phyloP scores from a whole-genome alignment of 345 rosid species.

The Trapa bicornis region DNA sequence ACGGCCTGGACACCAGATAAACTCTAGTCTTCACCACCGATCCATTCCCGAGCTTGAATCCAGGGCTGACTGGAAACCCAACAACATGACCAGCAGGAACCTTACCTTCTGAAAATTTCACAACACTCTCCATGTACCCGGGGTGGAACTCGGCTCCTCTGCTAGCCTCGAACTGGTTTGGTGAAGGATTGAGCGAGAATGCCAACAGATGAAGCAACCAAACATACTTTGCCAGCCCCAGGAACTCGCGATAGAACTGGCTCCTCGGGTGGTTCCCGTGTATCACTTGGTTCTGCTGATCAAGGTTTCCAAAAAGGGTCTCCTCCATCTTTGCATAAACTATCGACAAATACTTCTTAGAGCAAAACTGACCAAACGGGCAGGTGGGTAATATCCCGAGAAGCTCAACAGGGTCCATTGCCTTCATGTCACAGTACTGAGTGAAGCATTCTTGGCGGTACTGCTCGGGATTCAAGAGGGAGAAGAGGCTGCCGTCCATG shows the following conservation, averaged over 20 bases:
- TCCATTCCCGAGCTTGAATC: conserved; percentile 70
- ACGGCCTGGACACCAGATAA: conserved; percentile 41
- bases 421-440: conserved; percentile 82
- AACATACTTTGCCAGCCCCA: conserved; percentile 64
- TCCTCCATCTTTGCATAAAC: conserved; percentile 91
- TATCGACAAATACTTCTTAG: conserved; percentile 67
- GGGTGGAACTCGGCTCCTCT: not conserved
- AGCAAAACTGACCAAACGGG: conserved; percentile 79
- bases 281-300: conserved; percentile 50
- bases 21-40: conserved; percentile 66
- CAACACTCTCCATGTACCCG: not conserved
- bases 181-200: conserved; percentile 16
- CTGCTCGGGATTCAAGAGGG: conserved; percentile 74
- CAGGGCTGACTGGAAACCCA: conserved; percentile 83
- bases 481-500: conserved; percentile 89
- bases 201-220: conserved; percentile 94
- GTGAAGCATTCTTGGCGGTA: conserved; percentile 78
- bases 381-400: conserved; percentile 84
- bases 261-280: conserved; percentile 73
- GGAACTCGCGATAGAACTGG: conserved; percentile 71
- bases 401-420: conserved; percentile 91
- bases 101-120: conserved; percentile 16
- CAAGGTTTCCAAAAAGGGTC: conserved; percentile 77
- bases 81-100: conserved; percentile 64
- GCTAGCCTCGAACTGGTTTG: conserved; percentile 5